Base-by-base conservation (phyloP, 257 asterid species). In the Osmanthus fragrans region DNA sequence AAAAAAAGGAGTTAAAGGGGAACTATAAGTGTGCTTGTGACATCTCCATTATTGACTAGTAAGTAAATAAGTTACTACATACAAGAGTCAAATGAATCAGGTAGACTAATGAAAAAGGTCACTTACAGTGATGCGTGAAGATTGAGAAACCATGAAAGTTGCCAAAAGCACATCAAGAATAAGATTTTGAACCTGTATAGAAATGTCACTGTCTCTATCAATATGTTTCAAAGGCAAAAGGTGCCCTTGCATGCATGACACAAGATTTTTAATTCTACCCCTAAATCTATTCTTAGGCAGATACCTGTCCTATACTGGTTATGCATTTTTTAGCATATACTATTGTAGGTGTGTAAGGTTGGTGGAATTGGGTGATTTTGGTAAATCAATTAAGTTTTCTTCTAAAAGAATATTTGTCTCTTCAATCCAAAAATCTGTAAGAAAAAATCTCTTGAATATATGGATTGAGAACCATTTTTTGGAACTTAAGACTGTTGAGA, bases 161-260 rank as follows among this genome's bases (percentile, higher is more conserved):
- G 95, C 94, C 84, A 85, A 79, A 82, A 96, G 96, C 79, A 93
- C 99, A 63, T 96, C 97, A 86, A 93, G 94, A 83, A 92, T 87
- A 68, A 96, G 87, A 80, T 93, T 90, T 78, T 93, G 87, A 79
- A 90, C 97, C 99, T 96, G 83, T 68, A 81, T 39, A 63, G 68
- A 79, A 74, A 69, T 51, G 70, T 64, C 72, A 76, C 39, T 37
- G 70, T 45, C 73, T 36, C 21, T 16, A 76, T 60, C 34, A 75
- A 37, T 45, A 45, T 68, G 69, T 77, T 60, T 32, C 54, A 58
- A 70, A 71, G 49, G 56, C 71, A 69, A 66, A 13, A 42, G 45
- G 18, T 78, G 63, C 56, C 70, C 63, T 45, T 37, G 80, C 47
- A 68, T n/a, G 37, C 32, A 70, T 12, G 39, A 65, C 25, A 66